Base-by-base conservation (phyloP, 495 filamentous ascomycete species). In the Penicilliopsis zonata region DNA sequence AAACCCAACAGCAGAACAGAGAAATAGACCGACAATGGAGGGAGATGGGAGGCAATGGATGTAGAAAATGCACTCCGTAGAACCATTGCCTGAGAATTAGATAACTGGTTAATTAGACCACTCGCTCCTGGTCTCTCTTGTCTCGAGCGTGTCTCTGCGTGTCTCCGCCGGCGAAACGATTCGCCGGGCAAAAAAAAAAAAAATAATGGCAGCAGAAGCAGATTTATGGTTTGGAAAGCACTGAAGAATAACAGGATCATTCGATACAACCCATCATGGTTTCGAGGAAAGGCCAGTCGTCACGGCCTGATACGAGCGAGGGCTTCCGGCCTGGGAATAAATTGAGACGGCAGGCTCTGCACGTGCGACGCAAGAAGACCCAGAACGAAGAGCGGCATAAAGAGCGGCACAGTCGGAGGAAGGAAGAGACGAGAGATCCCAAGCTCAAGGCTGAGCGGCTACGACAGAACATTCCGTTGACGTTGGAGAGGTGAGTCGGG, bases 351-450 rank as follows among this genome's bases (percentile, higher is more conserved):
- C 69, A 90, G 53, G 55, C 72, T 38, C 62, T 84, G 30, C 80
- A 87, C 48, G 68, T 88, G 43, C 71, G 78, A 43, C 69, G 80
- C 46, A 95, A 94, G 61, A 77, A 78, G 46, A 63, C 69, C 5
- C 69, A 73, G 36, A 79, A 81, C 42, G 70, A 71, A 42, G 54
- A 70, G 27, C 84, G 78, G 40, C 82, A 83, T 41, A 80, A 81
- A 37, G 70, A 79, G 37, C 77, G 86, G 27, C 82, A 86, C 50
- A 67, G 67, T 28, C 63, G 81, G 23, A 86, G 84, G 55, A 79
- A 73, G 50, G 80, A 90, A 50, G 90, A 98, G 56, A 71, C 76
- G 41, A 80, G 76, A 52, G 72, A 95, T 43, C 87, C 90, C n/a
- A 65, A 69, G 26, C 53, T 94, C 30, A 70, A 72, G 31, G 72